A percentile compares a stretch with the other conserved stretches of the same genome.
These are phyloP conservation scores for Leptographium galeiforme DNA, from an alignment of 2,329 filamentous ascomycete species.

Conservation along the genomic window DNA sequence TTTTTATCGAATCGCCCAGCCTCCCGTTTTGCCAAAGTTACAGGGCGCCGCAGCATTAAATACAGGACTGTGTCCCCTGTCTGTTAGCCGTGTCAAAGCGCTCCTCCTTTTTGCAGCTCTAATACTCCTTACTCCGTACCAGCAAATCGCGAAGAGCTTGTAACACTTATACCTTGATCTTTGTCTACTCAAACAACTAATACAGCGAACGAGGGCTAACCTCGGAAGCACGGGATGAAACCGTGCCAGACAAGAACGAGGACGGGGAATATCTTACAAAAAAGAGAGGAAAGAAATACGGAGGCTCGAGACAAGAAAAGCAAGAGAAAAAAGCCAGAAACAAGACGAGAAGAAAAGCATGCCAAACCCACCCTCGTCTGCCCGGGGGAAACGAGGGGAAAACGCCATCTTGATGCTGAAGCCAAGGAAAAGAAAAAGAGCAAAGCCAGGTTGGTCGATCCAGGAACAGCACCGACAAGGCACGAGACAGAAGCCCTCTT, in stretches of 20 bases:
- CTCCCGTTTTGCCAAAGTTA: background rate
- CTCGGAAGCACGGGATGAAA: background rate
- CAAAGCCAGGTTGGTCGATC: background rate
- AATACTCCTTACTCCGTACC: too few relatives aligned
- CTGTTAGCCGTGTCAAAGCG: too few relatives aligned
- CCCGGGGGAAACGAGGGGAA: background rate
- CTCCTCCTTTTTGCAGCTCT: too few relatives aligned
- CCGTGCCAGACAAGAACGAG: background rate
- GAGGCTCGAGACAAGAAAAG: background rate
- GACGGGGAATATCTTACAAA: background rate
- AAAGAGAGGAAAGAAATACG: background rate
- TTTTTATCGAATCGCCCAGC: background rate
- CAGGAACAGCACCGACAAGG: too few relatives aligned
- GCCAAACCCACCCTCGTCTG: background rate
- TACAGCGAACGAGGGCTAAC: background rate
- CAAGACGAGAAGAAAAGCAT: background rate
- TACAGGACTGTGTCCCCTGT: too few relatives aligned
- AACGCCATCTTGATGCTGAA: constrained; percentile 2
- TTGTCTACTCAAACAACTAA: background rate
- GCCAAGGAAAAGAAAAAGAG: background rate
- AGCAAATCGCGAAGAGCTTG: too few relatives aligned
- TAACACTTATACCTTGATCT: too few relatives aligned
- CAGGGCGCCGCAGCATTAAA: background rate
- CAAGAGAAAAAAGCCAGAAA: background rate
- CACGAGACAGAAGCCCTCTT: background rate